Percentiles rank a stretch among this genome's conserved stretches.
Evolutionary conservation across 2,329 filamentous ascomycete species (phyloP).

Genomic region (Fusarium caatingaense): DNA sequence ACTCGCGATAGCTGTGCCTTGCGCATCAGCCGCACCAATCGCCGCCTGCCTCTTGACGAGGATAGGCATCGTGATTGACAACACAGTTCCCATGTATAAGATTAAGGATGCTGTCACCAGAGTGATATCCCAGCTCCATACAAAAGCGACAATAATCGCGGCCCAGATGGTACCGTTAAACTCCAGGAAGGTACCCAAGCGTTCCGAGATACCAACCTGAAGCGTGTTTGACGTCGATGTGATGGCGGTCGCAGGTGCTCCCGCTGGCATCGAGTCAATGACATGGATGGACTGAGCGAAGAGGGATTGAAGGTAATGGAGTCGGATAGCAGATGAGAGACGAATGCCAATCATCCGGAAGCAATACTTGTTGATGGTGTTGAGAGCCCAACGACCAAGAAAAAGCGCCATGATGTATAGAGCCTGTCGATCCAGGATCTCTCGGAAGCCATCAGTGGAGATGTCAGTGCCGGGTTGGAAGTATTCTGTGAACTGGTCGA

Average conservation of each 20-base stretch:
- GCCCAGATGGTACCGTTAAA: slow-evolving; percentile 56
- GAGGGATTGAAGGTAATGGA: slow-evolving; percentile 62
- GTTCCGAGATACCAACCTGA: slow-evolving; percentile 66
- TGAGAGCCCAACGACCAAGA: slow-evolving; percentile 40
- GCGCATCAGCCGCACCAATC: slow-evolving; percentile 43
- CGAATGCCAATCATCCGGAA: slow-evolving; percentile 63
- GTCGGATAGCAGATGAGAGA: slow-evolving; percentile 61
- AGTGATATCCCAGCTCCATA: slow-evolving; percentile 64
- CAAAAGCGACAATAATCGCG: slow-evolving; percentile 63
- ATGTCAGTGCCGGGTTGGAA: slow-evolving; percentile 38
- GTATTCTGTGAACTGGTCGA: slow-evolving; percentile 46
- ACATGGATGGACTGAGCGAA: slow-evolving; percentile 62
- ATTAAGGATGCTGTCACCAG: slow-evolving; percentile 62
- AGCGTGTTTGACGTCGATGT: slow-evolving; percentile 64
- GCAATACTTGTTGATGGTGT: slow-evolving; percentile 42
- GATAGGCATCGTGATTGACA: slow-evolving; percentile 44
- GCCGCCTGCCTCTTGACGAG: slow-evolving; percentile 36
- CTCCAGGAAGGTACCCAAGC: slow-evolving; percentile 59
- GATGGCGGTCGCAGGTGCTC: slow-evolving; percentile 64
- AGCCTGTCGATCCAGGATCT: slow-evolving; percentile 35
- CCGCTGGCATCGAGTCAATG: slow-evolving; percentile 62
- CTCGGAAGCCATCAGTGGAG: slow-evolving; percentile 17
- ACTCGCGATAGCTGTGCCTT: slow-evolving; percentile 57
- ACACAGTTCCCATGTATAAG: slow-evolving; percentile 53
- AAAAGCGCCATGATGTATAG: slow-evolving; percentile 45